Conservation (phyloP, 2,329 filamentous ascomycete genomes). For the Colletotrichum tamarilloi region DNA sequence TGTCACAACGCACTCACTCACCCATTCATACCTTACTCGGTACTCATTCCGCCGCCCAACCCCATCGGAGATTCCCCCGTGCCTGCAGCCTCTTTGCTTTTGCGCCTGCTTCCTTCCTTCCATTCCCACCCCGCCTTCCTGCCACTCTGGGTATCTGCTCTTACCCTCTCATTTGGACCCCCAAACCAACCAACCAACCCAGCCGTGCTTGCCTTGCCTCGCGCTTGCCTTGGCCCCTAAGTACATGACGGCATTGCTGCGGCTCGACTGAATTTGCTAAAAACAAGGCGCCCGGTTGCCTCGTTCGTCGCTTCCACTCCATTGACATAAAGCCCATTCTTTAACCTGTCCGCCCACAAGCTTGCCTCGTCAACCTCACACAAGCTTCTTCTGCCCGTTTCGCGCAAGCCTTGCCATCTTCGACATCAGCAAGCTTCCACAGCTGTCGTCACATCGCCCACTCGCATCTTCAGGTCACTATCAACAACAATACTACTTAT, state of each 20-base stretch:
- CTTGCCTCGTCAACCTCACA: not conserved
- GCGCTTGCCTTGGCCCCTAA: constrained; percentile 13
- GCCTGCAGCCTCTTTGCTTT: constrained; percentile 9
- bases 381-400: constrained; percentile 9
- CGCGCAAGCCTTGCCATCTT: constrained; percentile 12
- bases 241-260: constrained; percentile 12
- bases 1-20: not conserved
- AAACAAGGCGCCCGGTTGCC: constrained; percentile 33
- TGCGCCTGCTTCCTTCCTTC: not conserved
- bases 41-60: not conserved
- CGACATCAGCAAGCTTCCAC: not conserved
- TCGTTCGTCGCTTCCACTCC: not conserved
- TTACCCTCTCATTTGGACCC: not conserved
- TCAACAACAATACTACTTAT: not conserved
- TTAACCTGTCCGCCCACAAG: not conserved
- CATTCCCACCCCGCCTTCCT: constrained; percentile 20
- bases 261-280: constrained; percentile 9
- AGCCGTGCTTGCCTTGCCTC: not conserved
- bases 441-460: not conserved
- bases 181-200: constrained; percentile 15
- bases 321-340: constrained; percentile 30
- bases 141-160: not conserved
- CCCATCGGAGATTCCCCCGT: constrained; percentile 20
- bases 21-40: not conserved
- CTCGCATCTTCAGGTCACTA: not conserved